These are phyloP conservation scores for Sarcomyxa edulis DNA, from an alignment of 768 basidiomycete species.

Conservation along the genomic window DNA sequence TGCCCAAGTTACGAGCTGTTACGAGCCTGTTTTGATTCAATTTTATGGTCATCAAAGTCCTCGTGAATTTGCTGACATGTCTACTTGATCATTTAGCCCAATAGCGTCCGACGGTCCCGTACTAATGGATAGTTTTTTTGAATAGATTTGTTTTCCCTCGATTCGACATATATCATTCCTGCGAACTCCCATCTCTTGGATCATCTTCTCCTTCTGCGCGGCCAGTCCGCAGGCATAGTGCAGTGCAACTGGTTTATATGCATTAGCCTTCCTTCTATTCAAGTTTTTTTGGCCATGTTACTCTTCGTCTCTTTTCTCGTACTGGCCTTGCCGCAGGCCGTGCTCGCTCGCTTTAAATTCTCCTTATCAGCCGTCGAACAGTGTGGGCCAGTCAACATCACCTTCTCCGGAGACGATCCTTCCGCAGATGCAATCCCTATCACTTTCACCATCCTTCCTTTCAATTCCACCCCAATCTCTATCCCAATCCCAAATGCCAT, in stretches of 20 bases:
- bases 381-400: conserved; percentile 45
- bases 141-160: too few relatives aligned
- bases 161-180: background rate
- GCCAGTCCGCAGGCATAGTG: too few relatives aligned
- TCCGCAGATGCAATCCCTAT: conserved; percentile 30
- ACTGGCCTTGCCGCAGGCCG: conserved; percentile 35
- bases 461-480: conserved; percentile 43
- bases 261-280: too few relatives aligned
- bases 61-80: too few relatives aligned
- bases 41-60: too few relatives aligned
- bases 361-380: conserved; percentile 42
- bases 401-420: conserved; percentile 34
- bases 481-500: conserved; percentile 37
- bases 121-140: too few relatives aligned
- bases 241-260: too few relatives aligned
- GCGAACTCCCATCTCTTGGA: background rate
- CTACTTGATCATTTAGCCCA: too few relatives aligned
- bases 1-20: too few relatives aligned
- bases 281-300: conserved; percentile 21
- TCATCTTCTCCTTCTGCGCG: background rate
- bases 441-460: conserved; percentile 47
- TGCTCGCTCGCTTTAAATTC: conserved; percentile 26
- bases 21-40: too few relatives aligned
- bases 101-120: too few relatives aligned
- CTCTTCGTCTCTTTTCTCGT: conserved; percentile 27